Evolutionary conservation across 75 land plant species (phyloP), one percentile per base, ranked within the genome.

Genomic region (Cupressus sempervirens): DNA sequence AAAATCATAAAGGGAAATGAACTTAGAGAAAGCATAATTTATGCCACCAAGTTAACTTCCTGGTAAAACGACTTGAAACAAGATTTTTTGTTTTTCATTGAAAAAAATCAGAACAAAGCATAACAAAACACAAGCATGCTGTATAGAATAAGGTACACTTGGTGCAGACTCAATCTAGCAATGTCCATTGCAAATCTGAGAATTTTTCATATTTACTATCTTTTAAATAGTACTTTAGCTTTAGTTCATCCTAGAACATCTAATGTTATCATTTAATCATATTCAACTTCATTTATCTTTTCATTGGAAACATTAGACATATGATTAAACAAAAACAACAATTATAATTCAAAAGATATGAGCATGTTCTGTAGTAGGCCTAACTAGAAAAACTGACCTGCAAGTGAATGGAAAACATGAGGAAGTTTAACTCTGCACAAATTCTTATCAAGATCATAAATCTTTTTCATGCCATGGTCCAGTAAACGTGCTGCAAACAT

Each of bases 381-480:
- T 38, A 83, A 30, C 73, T 82, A 46, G 67, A 56, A 48, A 76
- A 82, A 23, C 85, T 80, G 85, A 96, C 98, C 98, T 91, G 89
- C 91, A 75, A 96, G 91, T 1, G 94, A 84, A 82, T 85, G 93
- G 83, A 96, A 96, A 0, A 92, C 80, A 80, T 85, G 38, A 50
- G 99, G 99, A 73, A 98, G 92, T 87, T 96, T 96, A n/a, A 84
- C 83, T 0, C 85, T 85, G 80, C 97, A 93, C 4, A 90, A 85
- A 26, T 87, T 56, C 68, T 90, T 87, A 86, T 96, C 93, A 23
- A 94, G 83, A 23, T 81, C 58, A 89, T 91, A 89, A 36, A 95
- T 88, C 83, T 88, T 96, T 40, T 58, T 84, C 82, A 92, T 88
- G 29, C 96, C 98, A 82, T 86, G 86, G 84, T 87, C 89, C 34